A percentile compares a stretch with the other conserved stretches of the same genome.
phyloP scores from a whole-genome alignment of 208 protist genomes.

The Trypanosoma melophagium region DNA sequence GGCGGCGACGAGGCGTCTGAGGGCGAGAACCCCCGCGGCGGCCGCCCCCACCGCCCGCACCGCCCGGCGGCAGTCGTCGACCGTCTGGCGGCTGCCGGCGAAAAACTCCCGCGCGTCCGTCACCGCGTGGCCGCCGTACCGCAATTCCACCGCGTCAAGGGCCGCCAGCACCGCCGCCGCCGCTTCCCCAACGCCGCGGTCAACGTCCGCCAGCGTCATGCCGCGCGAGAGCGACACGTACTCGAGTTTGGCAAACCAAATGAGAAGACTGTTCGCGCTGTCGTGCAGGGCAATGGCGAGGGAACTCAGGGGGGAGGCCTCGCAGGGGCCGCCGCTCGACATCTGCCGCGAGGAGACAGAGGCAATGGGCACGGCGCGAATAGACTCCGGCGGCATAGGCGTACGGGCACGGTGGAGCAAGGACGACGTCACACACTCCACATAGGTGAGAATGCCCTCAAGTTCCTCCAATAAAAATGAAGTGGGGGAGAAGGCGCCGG shows the following conservation, averaged over 20 bases:
- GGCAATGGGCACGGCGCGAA: conserved; percentile 47
- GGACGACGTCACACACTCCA: conserved; percentile 43
- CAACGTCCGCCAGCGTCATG: conserved; percentile 41
- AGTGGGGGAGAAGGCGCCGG: neutral
- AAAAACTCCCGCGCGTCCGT: conserved; percentile 44
- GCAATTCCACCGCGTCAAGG: conserved; percentile 58
- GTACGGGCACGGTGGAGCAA: conserved; percentile 46
- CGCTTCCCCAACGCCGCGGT: conserved; percentile 36
- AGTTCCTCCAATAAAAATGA: conserved; percentile 44
- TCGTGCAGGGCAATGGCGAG: conserved; percentile 50
- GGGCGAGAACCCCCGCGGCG: conserved; percentile 42
- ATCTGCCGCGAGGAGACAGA: conserved; percentile 36
- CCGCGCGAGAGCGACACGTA: conserved; percentile 49
- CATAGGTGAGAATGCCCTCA: conserved; percentile 59
- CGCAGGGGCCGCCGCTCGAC: neutral
- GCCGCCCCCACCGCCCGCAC: conserved; percentile 40
- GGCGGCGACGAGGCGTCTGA: conserved; percentile 39
- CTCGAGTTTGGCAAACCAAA: conserved; percentile 58
- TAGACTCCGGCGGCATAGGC: conserved; percentile 45
- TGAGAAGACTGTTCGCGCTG: conserved; percentile 42
- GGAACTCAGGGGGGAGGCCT: conserved; percentile 23
- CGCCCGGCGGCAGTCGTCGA: conserved; percentile 38
- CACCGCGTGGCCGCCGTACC: conserved; percentile 51
- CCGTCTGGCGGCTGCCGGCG: conserved; percentile 27
- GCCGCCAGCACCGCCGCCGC: conserved; percentile 34